Evolutionary conservation across 371 early-diverging fungal genomes (phyloP), one percentile per base, ranked within the genome.

Genomic region (Mucor plumbeus): DNA sequence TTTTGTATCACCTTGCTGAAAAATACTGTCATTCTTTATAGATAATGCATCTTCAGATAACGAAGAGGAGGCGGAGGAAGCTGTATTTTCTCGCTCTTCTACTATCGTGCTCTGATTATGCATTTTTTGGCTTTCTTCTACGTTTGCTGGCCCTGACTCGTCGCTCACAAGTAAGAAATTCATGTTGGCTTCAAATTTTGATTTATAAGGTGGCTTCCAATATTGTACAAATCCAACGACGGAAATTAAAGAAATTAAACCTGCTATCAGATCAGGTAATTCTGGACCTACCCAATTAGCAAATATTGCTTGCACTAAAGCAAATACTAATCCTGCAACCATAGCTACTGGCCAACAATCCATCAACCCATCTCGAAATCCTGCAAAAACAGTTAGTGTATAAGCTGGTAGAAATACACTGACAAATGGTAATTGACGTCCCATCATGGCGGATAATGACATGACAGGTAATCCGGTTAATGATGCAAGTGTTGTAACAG

Each of bases 211-310:
- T 4, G 80, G 83, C 34, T 77, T 77, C 77, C 83, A 80, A 43
- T 63, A 83, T 44, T 78, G 80, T 8, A 80, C 80, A 63, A 83
- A 77, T 1, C 63, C 38, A 11, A 83, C 65, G 1, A 72, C 63
- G 13, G 66, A 21, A 7, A 80, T 11, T n/a, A 83, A 54, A 13
- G 80, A 80, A 1, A 78, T 65, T 5, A 83, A 60, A 38, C 80
- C 83, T 11, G 79, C 79, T 48, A 74, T 69, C 43, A 83, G 44
- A 61, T 83, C 83, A 9, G 83, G 83, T 21, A 83, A 59, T 67
- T 80, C 83, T 19, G 77, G 77, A 14, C 79, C 77, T 35, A 80
- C 78, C n/a, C 77, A 60, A 33, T 82, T 82, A 26, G 79, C 68
- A 71, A 78, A 78, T 17, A 80, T 64, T 26, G 63, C 69, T 67